phyloP scores from a whole-genome alignment of 441 rosid species.

The Populus hybrid region DNA sequence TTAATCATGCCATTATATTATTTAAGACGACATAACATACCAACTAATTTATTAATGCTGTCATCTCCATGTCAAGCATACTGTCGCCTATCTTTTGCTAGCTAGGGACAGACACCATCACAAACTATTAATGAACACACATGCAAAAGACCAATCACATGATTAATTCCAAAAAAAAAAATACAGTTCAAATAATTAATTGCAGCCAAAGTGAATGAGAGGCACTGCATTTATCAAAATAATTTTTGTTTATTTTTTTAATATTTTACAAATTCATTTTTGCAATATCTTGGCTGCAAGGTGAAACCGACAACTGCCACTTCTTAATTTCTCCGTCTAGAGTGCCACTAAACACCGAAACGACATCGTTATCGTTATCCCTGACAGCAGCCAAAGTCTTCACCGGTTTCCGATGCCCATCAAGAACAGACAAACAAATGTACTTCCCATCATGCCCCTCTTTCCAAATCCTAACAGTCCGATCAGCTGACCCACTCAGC shows the following conservation, averaged over 20 bases:
- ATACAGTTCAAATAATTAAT: not conserved
- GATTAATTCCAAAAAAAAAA: not conserved
- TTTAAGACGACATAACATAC: too few relatives aligned
- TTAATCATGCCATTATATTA: not conserved
- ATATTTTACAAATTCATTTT: not conserved
- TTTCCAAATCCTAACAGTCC: conserved; percentile 79
- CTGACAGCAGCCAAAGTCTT: conserved; percentile 59
- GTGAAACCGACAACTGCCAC: conserved; percentile 59
- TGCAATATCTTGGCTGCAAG: conserved; percentile 11
- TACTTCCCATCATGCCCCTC: conserved; percentile 51
- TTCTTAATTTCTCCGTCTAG: conserved; percentile 75
- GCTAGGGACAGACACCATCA: not conserved
- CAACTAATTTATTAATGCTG: not conserved
- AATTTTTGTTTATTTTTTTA: not conserved
- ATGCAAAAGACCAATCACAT: not conserved
- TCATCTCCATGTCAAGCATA: not conserved
- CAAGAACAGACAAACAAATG: conserved; percentile 59
- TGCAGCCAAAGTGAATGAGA: not conserved
- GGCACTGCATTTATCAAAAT: not conserved
- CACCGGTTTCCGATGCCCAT: conserved; percentile 70
- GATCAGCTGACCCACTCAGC: conserved; percentile 86
- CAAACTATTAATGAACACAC: not conserved
- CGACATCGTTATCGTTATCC: conserved; percentile 41
- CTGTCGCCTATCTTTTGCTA: not conserved
- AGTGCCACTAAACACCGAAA: conserved; percentile 64